These are phyloP conservation scores for Punica granatum DNA, from an alignment of 345 rosid genomes.

Conservation along the genomic window DNA sequence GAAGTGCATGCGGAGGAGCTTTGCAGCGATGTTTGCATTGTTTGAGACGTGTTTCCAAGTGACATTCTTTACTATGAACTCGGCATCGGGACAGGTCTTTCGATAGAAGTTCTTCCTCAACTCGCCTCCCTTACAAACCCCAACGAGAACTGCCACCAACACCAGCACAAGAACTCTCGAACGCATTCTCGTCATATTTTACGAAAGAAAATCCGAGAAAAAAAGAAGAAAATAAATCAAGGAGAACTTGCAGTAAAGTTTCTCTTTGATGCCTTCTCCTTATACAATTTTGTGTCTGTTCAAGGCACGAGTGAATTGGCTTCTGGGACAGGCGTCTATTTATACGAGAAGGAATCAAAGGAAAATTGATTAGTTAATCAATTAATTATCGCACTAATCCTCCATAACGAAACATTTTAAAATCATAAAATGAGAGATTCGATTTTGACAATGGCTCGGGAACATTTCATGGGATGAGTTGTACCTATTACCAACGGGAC, in stretches of 20 bases:
- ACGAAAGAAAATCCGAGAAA: neutral
- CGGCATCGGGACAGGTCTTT: conserved; percentile 27
- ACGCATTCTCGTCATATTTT: neutral
- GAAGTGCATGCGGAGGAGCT: conserved; percentile 54
- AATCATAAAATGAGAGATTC: no score
- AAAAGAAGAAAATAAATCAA: no score
- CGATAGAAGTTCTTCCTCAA: conserved; percentile 31
- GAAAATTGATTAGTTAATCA: neutral
- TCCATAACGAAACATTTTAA: neutral
- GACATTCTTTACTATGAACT: conserved; percentile 24
- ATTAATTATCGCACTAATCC: conserved; percentile 1
- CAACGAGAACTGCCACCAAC: neutral
- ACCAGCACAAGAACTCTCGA: neutral
- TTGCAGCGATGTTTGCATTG: conserved; percentile 32
- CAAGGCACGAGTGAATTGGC: neutral
- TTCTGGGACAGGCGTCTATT: neutral
- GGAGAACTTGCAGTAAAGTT: no score
- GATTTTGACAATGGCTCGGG: no score
- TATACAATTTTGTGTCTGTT: neutral
- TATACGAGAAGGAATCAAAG: neutral
- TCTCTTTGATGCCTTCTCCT: no score
- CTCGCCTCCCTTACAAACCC: conserved; percentile 22
- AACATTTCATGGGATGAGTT: no score
- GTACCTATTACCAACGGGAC: no score
- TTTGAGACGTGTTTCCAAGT: conserved; percentile 25